These are phyloP conservation scores for Stipa capillata DNA, from an alignment of 176 grass and related monocot genomes.

Conservation along the genomic window DNA sequence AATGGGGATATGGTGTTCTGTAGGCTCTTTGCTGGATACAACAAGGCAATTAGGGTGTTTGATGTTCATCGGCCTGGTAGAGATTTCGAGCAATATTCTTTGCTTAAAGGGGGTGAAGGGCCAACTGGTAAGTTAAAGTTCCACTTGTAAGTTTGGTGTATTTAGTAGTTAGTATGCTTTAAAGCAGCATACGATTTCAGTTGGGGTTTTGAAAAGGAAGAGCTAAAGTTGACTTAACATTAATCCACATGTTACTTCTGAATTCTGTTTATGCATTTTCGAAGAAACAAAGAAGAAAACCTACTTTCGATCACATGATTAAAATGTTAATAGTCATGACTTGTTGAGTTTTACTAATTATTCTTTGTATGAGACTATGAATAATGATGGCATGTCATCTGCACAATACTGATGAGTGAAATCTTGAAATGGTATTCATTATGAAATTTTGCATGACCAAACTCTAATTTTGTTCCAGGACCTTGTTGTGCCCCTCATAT, in stretches of 20 bases:
- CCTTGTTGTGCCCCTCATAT: not conserved
- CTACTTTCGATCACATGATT: not conserved
- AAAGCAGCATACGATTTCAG: not conserved
- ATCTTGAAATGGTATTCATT: constrained; percentile 3
- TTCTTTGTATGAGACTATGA: not conserved
- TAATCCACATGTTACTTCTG: not conserved
- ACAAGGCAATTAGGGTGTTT: constrained; percentile 88
- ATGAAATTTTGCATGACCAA: not conserved
- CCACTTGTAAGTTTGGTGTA: not conserved
- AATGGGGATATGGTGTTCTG: constrained; percentile 19
- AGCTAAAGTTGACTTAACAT: not conserved
- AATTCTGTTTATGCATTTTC: not conserved
- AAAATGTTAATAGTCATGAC: not conserved
- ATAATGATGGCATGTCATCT: not conserved
- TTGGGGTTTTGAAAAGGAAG: not conserved
- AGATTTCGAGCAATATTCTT: constrained; percentile 79
- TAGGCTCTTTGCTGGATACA: constrained; percentile 98
- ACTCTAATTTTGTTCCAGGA: not conserved
- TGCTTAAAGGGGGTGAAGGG: constrained; percentile 64
- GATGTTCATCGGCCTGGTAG: constrained; percentile 92
- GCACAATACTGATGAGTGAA: not conserved
- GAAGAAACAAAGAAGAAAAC: not conserved
- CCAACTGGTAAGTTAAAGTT: constrained; percentile 51
- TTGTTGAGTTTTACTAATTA: not conserved
- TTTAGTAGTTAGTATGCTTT: not conserved